Conservation (phyloP, 2,329 filamentous ascomycete species). For the Akanthomyces dipterigenus region DNA sequence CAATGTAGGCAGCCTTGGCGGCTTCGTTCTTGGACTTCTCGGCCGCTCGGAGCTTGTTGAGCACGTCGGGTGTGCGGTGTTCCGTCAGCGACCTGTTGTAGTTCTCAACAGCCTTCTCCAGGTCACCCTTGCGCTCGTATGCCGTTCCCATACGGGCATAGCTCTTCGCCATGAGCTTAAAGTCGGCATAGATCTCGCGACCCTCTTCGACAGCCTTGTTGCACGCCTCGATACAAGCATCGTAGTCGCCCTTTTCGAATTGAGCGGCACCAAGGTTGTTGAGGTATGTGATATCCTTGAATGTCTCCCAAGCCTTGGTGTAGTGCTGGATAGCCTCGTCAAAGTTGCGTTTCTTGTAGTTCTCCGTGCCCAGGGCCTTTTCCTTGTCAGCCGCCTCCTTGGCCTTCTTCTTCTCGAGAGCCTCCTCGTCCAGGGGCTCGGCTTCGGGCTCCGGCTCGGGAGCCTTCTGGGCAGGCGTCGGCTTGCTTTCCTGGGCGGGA, state of each 20-base stretch:
- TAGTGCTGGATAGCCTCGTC: conserved; percentile 94
- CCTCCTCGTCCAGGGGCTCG: conserved; percentile 75
- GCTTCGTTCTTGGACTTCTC: conserved; percentile 79
- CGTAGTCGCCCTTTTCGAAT: conserved; percentile 93
- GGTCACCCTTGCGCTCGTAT: conserved; percentile 83
- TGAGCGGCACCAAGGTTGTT: conserved; percentile 93
- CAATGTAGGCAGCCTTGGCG: conserved; percentile 74
- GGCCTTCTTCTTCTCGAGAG: conserved; percentile 74
- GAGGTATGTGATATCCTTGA: conserved; percentile 96
- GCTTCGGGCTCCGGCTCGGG: conserved; percentile 53
- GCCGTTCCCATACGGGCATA: conserved; percentile 91
- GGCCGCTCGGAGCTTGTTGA: conserved; percentile 83
- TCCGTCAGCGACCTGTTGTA: conserved; percentile 94
- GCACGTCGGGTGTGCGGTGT: conserved; percentile 89
- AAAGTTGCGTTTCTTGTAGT: conserved; percentile 98
- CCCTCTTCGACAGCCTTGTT: conserved; percentile 85
- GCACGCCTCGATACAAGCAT: conserved; percentile 80
- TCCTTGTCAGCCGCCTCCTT: conserved; percentile 91
- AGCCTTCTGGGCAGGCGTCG: conserved; percentile 48
- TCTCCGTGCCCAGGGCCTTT: conserved; percentile 87
- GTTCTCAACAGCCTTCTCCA: conserved; percentile 73
- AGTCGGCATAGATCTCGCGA: conserved; percentile 83
- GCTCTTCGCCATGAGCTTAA: conserved; percentile 98
- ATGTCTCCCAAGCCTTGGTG: conserved; percentile 83
- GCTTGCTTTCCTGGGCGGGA: conserved; percentile 28